These are phyloP conservation scores for Phialophora tarda DNA, from an alignment of 2,329 filamentous ascomycete genomes.

Conservation along the genomic window DNA sequence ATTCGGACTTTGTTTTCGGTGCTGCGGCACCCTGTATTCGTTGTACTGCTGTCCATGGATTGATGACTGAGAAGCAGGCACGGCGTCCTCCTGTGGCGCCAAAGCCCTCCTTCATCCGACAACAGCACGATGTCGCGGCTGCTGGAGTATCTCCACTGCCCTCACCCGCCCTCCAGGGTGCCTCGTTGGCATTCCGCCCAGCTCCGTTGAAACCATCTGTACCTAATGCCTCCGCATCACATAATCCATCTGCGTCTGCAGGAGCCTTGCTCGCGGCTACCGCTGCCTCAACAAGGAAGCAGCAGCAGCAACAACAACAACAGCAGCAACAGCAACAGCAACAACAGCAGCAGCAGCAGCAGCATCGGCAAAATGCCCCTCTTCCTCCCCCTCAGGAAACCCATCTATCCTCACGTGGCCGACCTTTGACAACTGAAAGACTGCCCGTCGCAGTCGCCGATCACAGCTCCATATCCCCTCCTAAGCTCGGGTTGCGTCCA, in stretches of 20 bases:
- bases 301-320: constrained; percentile 15
- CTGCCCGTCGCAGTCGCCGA: constrained; percentile 20
- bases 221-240: constrained; percentile 21
- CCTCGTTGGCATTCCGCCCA: constrained; percentile 36
- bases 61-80: constrained; percentile 38
- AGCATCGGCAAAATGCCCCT: constrained; percentile 17
- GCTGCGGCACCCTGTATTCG: constrained; percentile 24
- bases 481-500: constrained; percentile 20
- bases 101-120: constrained; percentile 37
- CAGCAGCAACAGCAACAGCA: not conserved
- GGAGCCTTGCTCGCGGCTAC: constrained; percentile 34
- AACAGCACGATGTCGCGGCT: constrained; percentile 23
- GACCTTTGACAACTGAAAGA: constrained; percentile 20
- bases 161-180: constrained; percentile 36
- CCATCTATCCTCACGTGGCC: constrained; percentile 21
- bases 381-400: constrained; percentile 16
- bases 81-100: constrained; percentile 40
- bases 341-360: constrained; percentile 11
- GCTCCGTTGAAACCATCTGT: constrained; percentile 24
- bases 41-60: constrained; percentile 34
- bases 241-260: constrained; percentile 35
- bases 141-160: constrained; percentile 25
- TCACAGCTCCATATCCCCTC: constrained; percentile 26
- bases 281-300: constrained; percentile 30
- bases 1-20: constrained; percentile 15